phyloP scores from a whole-genome alignment of 805 yeast species.

The Saturnispora serradocipensis region DNA sequence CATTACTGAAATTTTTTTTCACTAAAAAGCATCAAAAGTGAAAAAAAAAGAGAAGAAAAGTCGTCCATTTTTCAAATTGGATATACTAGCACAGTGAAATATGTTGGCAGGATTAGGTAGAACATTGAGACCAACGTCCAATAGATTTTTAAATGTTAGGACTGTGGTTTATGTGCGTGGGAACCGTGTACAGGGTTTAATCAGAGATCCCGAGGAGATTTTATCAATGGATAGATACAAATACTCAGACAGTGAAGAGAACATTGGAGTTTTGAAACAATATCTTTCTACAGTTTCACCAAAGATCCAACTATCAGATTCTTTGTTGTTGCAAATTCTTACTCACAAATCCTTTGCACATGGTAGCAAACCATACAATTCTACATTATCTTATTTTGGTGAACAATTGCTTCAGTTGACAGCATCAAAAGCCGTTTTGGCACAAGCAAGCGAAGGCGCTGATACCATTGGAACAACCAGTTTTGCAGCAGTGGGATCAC shows the following conservation, averaged over 20 bases:
- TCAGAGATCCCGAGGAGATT: slow-evolving; percentile 58
- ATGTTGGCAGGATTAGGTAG: not conserved
- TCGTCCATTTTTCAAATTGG: not conserved
- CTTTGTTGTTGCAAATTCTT: slow-evolving; percentile 64
- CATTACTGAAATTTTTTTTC: not conserved
- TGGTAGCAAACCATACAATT: slow-evolving; percentile 84
- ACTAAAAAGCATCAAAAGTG: not conserved
- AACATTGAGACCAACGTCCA: not conserved
- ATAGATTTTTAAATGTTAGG: slow-evolving; percentile 9
- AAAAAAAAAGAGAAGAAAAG: not conserved
- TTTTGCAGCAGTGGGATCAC: slow-evolving; percentile 53
- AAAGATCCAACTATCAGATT: slow-evolving; percentile 46
- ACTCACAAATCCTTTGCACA: slow-evolving; percentile 95
- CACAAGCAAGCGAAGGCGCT: slow-evolving; percentile 13
- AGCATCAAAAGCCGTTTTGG: slow-evolving; percentile 35
- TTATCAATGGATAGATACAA: slow-evolving; percentile 40
- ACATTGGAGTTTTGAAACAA: slow-evolving; percentile 39
- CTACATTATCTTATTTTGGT: slow-evolving; percentile 70
- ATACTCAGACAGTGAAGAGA: slow-evolving; percentile 44
- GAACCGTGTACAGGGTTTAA: slow-evolving; percentile 58
- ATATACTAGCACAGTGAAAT: not conserved
- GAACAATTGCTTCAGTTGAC: slow-evolving; percentile 46
- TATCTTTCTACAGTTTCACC: slow-evolving; percentile 29
- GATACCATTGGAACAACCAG: slow-evolving; percentile 38
- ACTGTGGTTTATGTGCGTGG: slow-evolving; percentile 37